A percentile compares a stretch with the other conserved stretches of the same genome.
Conservation (phyloP, 192 early-diverging fungal species). For the Entomortierella beljakovae region DNA sequence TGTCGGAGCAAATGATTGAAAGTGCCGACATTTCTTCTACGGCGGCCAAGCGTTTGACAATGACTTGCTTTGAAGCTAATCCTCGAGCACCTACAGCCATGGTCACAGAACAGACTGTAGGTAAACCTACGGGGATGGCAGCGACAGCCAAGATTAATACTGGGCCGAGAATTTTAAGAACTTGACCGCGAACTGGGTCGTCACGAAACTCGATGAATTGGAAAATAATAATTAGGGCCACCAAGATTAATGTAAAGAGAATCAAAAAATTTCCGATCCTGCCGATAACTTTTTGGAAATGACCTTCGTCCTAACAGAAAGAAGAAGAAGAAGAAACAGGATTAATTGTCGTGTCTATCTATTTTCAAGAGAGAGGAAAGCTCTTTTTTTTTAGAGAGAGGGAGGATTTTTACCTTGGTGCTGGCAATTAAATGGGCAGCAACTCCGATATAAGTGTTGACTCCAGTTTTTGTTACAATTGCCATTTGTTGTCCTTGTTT, state of each 20-base stretch:
- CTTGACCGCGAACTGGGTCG: slow-evolving; percentile 58
- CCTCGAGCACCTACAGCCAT: slow-evolving; percentile 93
- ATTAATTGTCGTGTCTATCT: too few species aligned
- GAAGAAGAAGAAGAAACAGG: background rate
- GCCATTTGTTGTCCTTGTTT: slow-evolving; percentile 94
- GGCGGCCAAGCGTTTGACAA: slow-evolving; percentile 94
- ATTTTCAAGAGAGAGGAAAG: too few species aligned
- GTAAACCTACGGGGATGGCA: slow-evolving; percentile 93
- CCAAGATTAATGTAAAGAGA: slow-evolving; percentile 77
- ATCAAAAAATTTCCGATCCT: slow-evolving; percentile 94
- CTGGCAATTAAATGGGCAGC: slow-evolving; percentile 89
- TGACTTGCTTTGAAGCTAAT: slow-evolving; percentile 90
- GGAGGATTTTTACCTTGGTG: slow-evolving; percentile 55
- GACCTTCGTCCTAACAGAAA: slow-evolving; percentile 75
- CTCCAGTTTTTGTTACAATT: slow-evolving; percentile 90
- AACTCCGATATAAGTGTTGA: slow-evolving; percentile 90
- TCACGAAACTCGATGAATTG: slow-evolving; percentile 60
- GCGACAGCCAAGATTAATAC: slow-evolving; percentile 90
- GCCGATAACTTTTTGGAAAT: slow-evolving; percentile 96
- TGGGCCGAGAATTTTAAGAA: slow-evolving; percentile 72
- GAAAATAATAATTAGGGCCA: slow-evolving; percentile 80
- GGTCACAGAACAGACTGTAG: slow-evolving; percentile 93
- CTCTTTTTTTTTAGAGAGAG: background rate
- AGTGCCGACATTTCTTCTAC: slow-evolving; percentile 94
- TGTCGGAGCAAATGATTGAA: slow-evolving; percentile 85